Conservation (phyloP, 192 early-diverging fungal genomes). For the Chytriomyces sp. region DNA sequence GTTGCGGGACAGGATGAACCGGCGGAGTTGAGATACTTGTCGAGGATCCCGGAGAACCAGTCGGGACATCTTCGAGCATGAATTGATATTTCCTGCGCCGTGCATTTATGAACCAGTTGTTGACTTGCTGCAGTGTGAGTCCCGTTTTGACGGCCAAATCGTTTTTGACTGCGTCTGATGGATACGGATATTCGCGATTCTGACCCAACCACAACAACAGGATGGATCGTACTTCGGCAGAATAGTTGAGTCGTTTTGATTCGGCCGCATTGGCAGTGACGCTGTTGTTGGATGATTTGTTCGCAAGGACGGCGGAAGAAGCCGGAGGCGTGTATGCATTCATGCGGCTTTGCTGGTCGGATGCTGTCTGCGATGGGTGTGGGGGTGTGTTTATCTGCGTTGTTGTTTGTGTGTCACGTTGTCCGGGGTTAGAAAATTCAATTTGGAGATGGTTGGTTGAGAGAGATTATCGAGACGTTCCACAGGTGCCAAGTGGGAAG, state of each 20-base stretch:
- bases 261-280: not conserved
- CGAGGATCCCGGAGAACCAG: not conserved
- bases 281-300: not conserved
- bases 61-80: constrained; percentile 49
- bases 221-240: constrained; percentile 44
- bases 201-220: constrained; percentile 66
- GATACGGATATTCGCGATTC: constrained; percentile 70
- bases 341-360: not conserved
- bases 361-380: not conserved
- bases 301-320: not conserved
- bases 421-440: no score
- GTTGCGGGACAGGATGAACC: not conserved
- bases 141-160: constrained; percentile 57
- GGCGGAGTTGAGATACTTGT: not conserved
- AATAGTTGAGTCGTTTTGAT: constrained; percentile 37
- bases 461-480: no score
- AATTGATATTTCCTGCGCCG: constrained; percentile 62
- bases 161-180: constrained; percentile 68
- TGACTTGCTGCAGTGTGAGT: constrained; percentile 70
- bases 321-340: not conserved
- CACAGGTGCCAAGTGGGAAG: no score
- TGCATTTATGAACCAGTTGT: constrained; percentile 81
- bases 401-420: no score
- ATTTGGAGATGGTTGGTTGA: no score
- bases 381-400: no score